Base-by-base conservation (phyloP, 495 filamentous ascomycete species). In the Gamarada debralockiae region DNA sequence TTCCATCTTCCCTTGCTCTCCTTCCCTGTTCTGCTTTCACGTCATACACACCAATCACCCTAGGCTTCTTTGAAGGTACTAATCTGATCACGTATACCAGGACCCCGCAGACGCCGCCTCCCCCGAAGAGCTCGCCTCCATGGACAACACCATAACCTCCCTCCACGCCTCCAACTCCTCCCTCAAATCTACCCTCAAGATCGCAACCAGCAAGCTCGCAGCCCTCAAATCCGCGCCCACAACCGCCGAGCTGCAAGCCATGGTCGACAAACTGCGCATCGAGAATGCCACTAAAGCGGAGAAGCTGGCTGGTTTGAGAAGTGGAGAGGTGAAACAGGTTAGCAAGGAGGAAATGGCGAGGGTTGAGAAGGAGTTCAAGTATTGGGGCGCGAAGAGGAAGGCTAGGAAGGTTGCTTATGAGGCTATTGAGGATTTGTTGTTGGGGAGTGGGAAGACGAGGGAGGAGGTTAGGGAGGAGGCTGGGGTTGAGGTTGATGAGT, bases 181-280 rank as follows among this genome's bases (percentile, higher is more conserved):
- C 17, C 60, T 78, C 27, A 80, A 76, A 59, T 54, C 69, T 22
- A 64, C 68, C 14, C 77, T 81, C 55, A 85, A 83, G 56, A 64
- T 70, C 46, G 63, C 75, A 15, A 73, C 72, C 41, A 64, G 69
- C 21, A 70, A 73, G 15, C 71, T 88, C 34, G 56, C 66, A 22
- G 63, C 69, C 7, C 63, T 84, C 3, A 67, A 69, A 20, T 62
- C 75, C 21, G 76, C 71, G 15, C 74, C 82, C 17, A 72, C 79
- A 13, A 72, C 80, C 17, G 60, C 71, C 7, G 74, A 79, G 27
- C 73, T 88, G 7, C 67, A 69, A 18, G 55, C 65, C 31, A 67
- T 67, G 13, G 70, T 84, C 18, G 48, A 58, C 12, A 58, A 62
- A 6, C 68, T 86, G 5, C 71, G 78, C 29, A 43, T 60, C 6